These are phyloP conservation scores for Lentinula sp. DNA, from an alignment of 768 basidiomycete species.

Conservation along the genomic window DNA sequence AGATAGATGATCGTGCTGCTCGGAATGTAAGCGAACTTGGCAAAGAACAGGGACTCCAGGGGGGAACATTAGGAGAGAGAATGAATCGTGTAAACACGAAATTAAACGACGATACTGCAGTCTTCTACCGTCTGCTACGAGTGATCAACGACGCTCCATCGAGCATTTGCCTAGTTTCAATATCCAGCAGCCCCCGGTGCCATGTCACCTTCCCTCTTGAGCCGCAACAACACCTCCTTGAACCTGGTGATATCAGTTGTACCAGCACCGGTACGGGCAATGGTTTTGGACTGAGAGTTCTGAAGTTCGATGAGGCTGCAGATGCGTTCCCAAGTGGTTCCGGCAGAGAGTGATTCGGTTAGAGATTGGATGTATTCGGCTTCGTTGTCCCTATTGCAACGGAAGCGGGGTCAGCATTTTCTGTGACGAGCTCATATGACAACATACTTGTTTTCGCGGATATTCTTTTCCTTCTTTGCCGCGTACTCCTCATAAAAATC, in stretches of 20 bases:
- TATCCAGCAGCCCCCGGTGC: slow-evolving; percentile 95
- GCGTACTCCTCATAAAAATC: slow-evolving; percentile 88
- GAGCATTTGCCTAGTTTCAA: slow-evolving; percentile 27
- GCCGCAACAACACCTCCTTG: slow-evolving; percentile 86
- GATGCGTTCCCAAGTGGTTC: slow-evolving; percentile 96
- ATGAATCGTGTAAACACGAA: too few relatives aligned
- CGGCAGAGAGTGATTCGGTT: slow-evolving; percentile 71
- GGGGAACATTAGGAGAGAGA: too few relatives aligned
- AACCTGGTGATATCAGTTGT: slow-evolving; percentile 87
- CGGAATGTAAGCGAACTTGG: too few relatives aligned
- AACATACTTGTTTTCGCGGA: slow-evolving; percentile 90
- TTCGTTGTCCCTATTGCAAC: slow-evolving; percentile 69
- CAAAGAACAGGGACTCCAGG: too few relatives aligned
- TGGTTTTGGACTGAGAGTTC: slow-evolving; percentile 96
- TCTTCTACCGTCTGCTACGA: neutral
- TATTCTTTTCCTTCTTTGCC: slow-evolving; percentile 82
- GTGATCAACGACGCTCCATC: neutral
- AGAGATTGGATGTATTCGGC: slow-evolving; percentile 70
- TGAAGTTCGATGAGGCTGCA: slow-evolving; percentile 79
- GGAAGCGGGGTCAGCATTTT: neutral
- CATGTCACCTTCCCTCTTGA: slow-evolving; percentile 85
- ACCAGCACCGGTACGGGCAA: slow-evolving; percentile 78
- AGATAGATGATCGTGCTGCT: too few relatives aligned
- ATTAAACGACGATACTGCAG: neutral
- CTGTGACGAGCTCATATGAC: slow-evolving; percentile 2